Evolutionary conservation across 169 alveolate genomes (phyloP), one percentile per base, ranked within the genome.

Genomic region (Plasmodium berghei): DNA sequence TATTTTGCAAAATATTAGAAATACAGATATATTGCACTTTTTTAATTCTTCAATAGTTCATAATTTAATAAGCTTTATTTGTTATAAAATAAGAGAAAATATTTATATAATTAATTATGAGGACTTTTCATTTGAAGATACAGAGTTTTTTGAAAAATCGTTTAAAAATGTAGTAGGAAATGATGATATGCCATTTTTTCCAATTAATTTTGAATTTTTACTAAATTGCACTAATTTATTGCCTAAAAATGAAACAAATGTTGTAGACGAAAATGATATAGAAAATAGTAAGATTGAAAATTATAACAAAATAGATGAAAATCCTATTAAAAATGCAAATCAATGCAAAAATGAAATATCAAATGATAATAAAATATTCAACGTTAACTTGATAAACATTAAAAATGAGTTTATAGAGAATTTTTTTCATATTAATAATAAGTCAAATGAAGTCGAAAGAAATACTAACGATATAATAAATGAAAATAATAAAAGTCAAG

Each of bases 21-120:
- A 80, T 46, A 26, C 63, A 16, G 90, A 80, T 28, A 16, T 80
- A 18, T 48, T 80, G 56, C 66, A 80, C 34, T 80, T 80, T 67
- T 80, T 80, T 56, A 80, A 80, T 67, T 67, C 90, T 55, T 80
- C 90, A 18, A 80, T 80, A 52, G 16, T 80, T 46, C 83, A 80
- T 28, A 80, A 80, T 56, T 67, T 80, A 63, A 66, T 80, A 18
- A 66, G 67, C 48, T 80, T 80, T 48, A 59, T 62, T 9, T 40
- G 83, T 66, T 69, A 34, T 55, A 80, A 80, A 71, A 16, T 80
- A 61, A 67, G 55, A 10, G 54, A 80, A 67, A 58, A 67, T 55
- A 46, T 28, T 26, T 48, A 59, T 61, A 16, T 56, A 12, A 64
- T 80, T 59, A 83, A 61, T 0, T 26, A 80, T 80, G 90, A 80